Percentiles rank a stretch among this genome's conserved stretches.
Conservation (phyloP, 108 stramenopile genomes). For the Cyclotella choctawhatcheeana region DNA sequence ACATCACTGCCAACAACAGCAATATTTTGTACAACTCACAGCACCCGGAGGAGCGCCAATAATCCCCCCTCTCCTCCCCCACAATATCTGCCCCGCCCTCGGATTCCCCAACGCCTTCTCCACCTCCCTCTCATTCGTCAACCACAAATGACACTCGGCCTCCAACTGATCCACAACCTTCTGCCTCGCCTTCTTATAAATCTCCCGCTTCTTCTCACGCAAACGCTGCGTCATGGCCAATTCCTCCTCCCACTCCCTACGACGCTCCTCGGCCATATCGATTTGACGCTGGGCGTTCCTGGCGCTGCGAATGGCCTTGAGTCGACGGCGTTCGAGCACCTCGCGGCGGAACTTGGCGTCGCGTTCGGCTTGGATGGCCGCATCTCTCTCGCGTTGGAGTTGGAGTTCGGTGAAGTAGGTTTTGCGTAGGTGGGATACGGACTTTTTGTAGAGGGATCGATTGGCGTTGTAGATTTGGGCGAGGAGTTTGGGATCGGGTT, state of each 20-base stretch:
- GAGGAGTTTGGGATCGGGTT: conserved; percentile 18
- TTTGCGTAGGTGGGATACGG: conserved; percentile 71
- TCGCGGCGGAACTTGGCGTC: conserved; percentile 60
- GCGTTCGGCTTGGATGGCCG: conserved; percentile 43
- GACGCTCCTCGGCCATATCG: conserved; percentile 53
- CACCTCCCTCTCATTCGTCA: conserved; percentile 83
- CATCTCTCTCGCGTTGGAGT: conserved; percentile 46
- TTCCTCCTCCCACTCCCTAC: conserved; percentile 68
- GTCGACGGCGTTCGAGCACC: conserved; percentile 72
- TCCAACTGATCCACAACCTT: conserved; percentile 79
- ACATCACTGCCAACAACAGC: background rate
- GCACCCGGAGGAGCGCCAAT: conserved; percentile 67
- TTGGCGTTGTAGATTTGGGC: conserved; percentile 61
- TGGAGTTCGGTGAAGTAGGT: conserved; percentile 69
- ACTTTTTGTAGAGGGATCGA: conserved; percentile 64
- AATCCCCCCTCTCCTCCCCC: conserved; percentile 68
- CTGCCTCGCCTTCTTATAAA: conserved; percentile 63
- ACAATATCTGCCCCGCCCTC: conserved; percentile 69
- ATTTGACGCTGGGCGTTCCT: conserved; percentile 60
- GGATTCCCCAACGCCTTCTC: conserved; percentile 73
- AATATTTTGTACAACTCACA: background rate
- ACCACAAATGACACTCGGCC: conserved; percentile 74
- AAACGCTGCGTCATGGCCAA: conserved; percentile 60
- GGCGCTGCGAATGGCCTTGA: conserved; percentile 69
- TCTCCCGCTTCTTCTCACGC: conserved; percentile 56